Evolutionary conservation across 225 moss, liverwort and hornwort genomes (phyloP), one percentile per base, ranked within the genome.

Genomic region (Climacium dendroides): DNA sequence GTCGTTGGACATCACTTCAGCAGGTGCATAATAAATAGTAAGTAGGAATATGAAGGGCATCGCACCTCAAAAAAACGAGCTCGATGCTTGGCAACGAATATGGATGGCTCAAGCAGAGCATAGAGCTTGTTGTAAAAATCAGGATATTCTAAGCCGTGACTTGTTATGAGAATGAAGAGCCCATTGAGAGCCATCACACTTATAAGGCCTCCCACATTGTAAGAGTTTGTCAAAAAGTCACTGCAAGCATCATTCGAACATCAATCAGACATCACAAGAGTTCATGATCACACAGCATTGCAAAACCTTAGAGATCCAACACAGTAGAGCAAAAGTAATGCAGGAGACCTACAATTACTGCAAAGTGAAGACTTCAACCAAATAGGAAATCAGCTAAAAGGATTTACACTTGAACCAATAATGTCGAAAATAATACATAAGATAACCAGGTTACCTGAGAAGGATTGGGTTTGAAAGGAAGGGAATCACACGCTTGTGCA

Each of bases 111-210:
- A 78, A 99, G 92, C 29, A 97, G 91, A 34, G 95, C 96, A 89
- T 99, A 99, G 8, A 99, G 94, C 93, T 99, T 99, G 89, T 95
- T 96, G 92, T 94, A 99, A 83, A 96, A 99, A 81, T 99, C 97
- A 79, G 97, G 99, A 86, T 96, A 99, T 91, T 99, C 99, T 89
- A 99, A 89, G 82, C 96, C 97, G 90, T 96, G 91, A 81, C 88
- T 91, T 39, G 93, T 96, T 9, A 99, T 96, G 39, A 99, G 92
- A 90, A 96, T 95, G 83, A 92, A 96, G 35, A 99, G 92, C 72
- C 99, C 94, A 89, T 94, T 95, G 14, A 99, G 96, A 79, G 99
- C 99, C 99, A 99, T 95, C 47, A 99, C 97, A 88, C 99, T 96
- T 61, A 99, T 94, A 41, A 99, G 93, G 47, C 97, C 97, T 54